Evolutionary conservation across 805 yeast genomes (phyloP).

Genomic region (Metschnikowia matae): DNA sequence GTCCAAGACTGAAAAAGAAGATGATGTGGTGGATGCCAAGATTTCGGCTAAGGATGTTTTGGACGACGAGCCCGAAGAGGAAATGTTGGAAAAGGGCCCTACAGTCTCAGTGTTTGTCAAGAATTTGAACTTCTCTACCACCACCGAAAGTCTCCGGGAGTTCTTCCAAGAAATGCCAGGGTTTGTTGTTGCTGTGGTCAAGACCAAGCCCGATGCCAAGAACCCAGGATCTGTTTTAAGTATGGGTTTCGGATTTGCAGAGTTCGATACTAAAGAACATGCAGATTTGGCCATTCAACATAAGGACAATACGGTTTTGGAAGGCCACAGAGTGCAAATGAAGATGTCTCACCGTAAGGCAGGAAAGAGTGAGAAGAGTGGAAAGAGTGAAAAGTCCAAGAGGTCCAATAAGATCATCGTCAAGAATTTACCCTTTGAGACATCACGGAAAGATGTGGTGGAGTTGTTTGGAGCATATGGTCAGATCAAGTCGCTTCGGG

Average conservation of each 20-base stretch:
- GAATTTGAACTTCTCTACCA: constrained; percentile 84
- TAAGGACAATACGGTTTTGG: constrained; percentile 72
- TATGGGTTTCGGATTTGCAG: constrained; percentile 98
- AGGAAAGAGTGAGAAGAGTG: constrained; percentile 18
- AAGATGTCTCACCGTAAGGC: constrained; percentile 77
- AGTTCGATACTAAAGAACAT: constrained; percentile 71
- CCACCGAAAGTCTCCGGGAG: constrained; percentile 50
- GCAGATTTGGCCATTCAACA: constrained; percentile 73
- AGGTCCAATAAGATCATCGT: constrained; percentile 79
- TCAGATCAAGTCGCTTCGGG: constrained; percentile 87
- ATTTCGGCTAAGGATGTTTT: constrained; percentile 43
- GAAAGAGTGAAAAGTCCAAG: constrained; percentile 28
- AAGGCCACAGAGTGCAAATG: constrained; percentile 86
- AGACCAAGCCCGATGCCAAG: constrained; percentile 84
- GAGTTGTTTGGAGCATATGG: constrained; percentile 94
- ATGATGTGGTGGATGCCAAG: constrained; percentile 30
- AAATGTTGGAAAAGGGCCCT: constrained; percentile 51
- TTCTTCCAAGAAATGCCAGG: constrained; percentile 73
- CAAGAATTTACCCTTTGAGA: constrained; percentile 96
- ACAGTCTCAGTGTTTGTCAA: constrained; percentile 88
- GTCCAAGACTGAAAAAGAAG: constrained; percentile 18
- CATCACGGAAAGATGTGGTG: constrained; percentile 87
- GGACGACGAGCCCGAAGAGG: constrained; percentile 28
- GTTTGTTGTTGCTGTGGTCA: constrained; percentile 75
- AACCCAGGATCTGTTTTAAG: constrained; percentile 62